These are phyloP conservation scores for Fusarium coffeatum DNA, from an alignment of 2,329 filamentous ascomycete genomes.

Conservation along the genomic window DNA sequence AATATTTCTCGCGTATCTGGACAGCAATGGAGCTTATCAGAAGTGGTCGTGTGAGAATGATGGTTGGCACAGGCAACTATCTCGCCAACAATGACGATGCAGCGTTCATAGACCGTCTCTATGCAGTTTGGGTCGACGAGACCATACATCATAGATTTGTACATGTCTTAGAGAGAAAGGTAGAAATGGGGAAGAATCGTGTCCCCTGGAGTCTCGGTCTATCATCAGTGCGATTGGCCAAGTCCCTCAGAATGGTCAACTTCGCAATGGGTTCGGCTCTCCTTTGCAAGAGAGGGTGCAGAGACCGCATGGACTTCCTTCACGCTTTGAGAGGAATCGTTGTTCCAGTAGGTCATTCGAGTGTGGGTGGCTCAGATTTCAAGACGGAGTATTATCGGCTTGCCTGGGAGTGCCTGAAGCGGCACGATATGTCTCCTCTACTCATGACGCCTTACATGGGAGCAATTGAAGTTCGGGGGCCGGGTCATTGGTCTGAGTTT, in stretches of 20 bases:
- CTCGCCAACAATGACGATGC: neutral
- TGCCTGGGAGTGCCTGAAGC: neutral
- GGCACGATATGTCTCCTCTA: neutral
- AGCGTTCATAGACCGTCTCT: neutral
- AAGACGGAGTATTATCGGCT: neutral
- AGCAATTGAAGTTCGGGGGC: neutral
- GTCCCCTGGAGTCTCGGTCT: neutral
- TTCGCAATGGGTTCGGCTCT: neutral
- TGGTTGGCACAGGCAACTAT: neutral
- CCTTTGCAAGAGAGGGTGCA: neutral
- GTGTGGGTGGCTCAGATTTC: neutral
- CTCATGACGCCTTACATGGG: neutral
- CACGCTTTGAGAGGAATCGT: neutral
- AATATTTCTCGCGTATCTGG: neutral
- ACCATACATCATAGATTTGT: neutral
- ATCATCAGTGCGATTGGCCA: neutral
- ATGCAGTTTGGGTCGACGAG: neutral
- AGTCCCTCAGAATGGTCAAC: neutral
- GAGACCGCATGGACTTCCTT: neutral
- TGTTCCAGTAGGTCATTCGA: neutral
- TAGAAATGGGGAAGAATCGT: neutral
- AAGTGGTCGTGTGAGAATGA: neutral
- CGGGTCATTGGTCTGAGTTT: neutral
- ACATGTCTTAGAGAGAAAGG: neutral
- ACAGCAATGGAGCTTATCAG: constrained; percentile 6